Conservation (phyloP, 345 rosid genomes). For the Conringia planisiliqua region DNA sequence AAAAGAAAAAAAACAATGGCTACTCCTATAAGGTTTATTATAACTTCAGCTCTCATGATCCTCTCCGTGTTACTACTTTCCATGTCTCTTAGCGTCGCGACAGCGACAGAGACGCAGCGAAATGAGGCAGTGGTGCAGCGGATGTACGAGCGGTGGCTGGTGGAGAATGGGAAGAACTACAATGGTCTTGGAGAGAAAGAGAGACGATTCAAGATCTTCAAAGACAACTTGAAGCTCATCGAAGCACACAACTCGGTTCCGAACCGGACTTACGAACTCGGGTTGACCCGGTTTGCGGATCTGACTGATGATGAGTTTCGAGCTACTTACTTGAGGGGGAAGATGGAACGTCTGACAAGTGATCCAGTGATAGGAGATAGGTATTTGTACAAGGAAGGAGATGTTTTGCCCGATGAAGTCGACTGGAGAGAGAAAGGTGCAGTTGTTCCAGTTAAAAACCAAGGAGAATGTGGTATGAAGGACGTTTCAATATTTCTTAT, state of each 20-base stretch:
- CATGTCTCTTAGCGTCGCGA: neutral
- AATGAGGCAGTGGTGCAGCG: neutral
- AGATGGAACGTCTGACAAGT: neutral
- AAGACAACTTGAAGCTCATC: constrained; percentile 49
- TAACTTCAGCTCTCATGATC: neutral
- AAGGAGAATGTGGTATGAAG: constrained; percentile 46
- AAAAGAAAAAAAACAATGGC: neutral
- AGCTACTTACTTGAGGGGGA: constrained; percentile 36
- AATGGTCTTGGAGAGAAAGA: constrained; percentile 59
- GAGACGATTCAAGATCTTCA: constrained; percentile 50
- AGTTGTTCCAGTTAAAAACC: constrained; percentile 41
- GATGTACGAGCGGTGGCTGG: constrained; percentile 57
- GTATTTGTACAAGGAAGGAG: constrained; percentile 35
- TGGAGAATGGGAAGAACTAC: constrained; percentile 42
- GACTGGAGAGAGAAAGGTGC: constrained; percentile 55
- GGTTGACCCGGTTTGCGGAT: constrained; percentile 63
- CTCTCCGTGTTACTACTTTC: constrained; percentile 3
- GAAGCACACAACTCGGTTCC: constrained; percentile 45
- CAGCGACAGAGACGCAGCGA: neutral
- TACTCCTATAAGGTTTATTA: neutral
- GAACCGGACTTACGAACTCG: constrained; percentile 39
- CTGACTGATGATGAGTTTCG: constrained; percentile 55
- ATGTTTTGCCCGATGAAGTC: constrained; percentile 33
- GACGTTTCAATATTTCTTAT: neutral
- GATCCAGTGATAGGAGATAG: constrained; percentile 17